Evolutionary conservation across 2,329 filamentous ascomycete genomes (phyloP).

Genomic region (Aspergillus japonicus): DNA sequence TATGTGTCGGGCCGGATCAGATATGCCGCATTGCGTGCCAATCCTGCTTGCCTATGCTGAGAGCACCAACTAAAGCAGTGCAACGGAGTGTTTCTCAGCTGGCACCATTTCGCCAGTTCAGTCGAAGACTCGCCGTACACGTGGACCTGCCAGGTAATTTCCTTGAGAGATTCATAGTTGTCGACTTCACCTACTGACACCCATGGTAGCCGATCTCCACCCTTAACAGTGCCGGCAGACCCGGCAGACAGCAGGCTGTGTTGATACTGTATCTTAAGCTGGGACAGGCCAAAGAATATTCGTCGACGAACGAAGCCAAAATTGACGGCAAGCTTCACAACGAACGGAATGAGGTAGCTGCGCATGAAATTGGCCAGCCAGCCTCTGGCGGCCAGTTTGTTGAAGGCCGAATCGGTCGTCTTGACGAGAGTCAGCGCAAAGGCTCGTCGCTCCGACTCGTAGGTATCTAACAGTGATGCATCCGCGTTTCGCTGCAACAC

Average conservation of each 20-base stretch:
- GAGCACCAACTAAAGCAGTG: constrained; percentile 26
- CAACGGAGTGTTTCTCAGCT: constrained; percentile 18
- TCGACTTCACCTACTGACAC: constrained; percentile 22
- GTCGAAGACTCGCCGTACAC: constrained; percentile 25
- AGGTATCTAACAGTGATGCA: constrained; percentile 48
- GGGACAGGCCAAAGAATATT: constrained; percentile 40
- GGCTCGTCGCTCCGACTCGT: constrained; percentile 49
- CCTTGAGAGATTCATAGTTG: constrained; percentile 27
- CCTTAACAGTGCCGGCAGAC: constrained; percentile 39
- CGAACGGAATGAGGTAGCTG: constrained; percentile 39
- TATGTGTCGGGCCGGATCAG: constrained; percentile 34
- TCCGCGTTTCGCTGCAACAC: constrained; percentile 43
- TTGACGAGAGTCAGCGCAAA: constrained; percentile 47
- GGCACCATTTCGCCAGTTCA: constrained; percentile 27
- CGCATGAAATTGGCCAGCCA: constrained; percentile 45
- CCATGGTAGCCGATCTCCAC: constrained; percentile 50
- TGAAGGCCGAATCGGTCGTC: constrained; percentile 46
- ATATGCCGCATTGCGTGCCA: constrained; percentile 28
- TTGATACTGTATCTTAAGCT: constrained; percentile 48
- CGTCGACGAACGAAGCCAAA: constrained; percentile 20
- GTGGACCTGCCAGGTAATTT: constrained; percentile 34
- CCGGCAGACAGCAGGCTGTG: constrained; percentile 38
- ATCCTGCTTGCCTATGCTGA: constrained; percentile 22
- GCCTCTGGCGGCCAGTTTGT: constrained; percentile 35
- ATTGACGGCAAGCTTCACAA: constrained; percentile 27